phyloP scores from a whole-genome alignment of 2,329 filamentous ascomycete species.

The Diaporthe aspalathi region DNA sequence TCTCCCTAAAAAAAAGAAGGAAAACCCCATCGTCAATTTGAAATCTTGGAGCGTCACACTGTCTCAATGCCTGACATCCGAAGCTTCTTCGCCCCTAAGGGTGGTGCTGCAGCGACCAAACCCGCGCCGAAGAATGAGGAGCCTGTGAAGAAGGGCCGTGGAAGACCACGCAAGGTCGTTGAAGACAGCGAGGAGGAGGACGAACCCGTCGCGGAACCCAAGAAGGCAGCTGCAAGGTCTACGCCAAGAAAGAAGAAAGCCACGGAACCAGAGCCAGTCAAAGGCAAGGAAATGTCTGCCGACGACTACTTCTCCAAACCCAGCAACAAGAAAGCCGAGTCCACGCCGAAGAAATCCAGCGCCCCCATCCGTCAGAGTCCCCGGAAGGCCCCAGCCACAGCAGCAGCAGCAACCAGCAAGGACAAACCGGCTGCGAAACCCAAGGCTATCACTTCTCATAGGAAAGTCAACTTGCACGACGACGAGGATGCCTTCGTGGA shows the following conservation, averaged over 20 bases:
- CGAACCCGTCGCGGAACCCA: constrained; percentile 53
- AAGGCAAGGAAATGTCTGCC: constrained; percentile 65
- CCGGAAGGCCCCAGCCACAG: constrained; percentile 52
- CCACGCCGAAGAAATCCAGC: constrained; percentile 55
- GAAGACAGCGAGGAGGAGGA: constrained; percentile 71
- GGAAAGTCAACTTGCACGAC: constrained; percentile 57
- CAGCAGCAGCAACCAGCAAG: constrained; percentile 42
- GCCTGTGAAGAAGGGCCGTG: constrained; percentile 51
- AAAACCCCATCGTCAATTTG: neutral
- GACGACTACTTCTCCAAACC: constrained; percentile 67
- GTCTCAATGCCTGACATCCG: constrained; percentile 76
- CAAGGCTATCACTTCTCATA: constrained; percentile 55
- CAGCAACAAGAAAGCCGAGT: constrained; percentile 53
- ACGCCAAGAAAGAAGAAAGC: constrained; percentile 65
- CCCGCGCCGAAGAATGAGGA: constrained; percentile 45
- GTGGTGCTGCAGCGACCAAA: constrained; percentile 57
- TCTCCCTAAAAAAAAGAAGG: too few species aligned
- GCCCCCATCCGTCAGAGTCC: constrained; percentile 64
- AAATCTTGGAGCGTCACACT: neutral
- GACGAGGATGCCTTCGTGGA: constrained; percentile 71
- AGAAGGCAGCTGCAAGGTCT: constrained; percentile 65
- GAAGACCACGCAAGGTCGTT: constrained; percentile 46
- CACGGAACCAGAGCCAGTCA: constrained; percentile 55
- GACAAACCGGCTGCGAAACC: constrained; percentile 44
- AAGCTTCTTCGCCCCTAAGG: constrained; percentile 78